Base-by-base conservation (phyloP, 345 rosid genomes). In the Moricandia moricandioides region DNA sequence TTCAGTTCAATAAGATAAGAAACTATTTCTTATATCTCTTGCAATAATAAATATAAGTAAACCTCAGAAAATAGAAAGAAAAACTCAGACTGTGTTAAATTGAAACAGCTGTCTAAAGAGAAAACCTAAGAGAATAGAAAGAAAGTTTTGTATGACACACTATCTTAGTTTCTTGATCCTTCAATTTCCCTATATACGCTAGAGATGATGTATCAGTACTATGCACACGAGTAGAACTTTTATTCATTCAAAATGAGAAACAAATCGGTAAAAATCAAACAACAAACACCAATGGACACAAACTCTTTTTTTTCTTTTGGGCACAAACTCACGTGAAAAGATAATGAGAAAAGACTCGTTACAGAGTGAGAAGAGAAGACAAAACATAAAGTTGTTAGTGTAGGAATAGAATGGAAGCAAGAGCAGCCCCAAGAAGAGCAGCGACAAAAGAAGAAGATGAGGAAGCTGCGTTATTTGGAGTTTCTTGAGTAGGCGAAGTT, bases 341-440 rank as follows among this genome's bases (percentile, higher is more conserved):
- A 27, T 14, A 49, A 59, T 24, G 39, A 10, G 37, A 21, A 66
- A 30, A 55, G 72, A 67, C 78, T 67, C 67, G n/a, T 13, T n/a
- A 40, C 47, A 66, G 35, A 72, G 49, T 47, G 68, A 61, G 58
- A 65, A 11, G 16, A 33, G 51, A 39, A 66, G 52, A 73, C 35
- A 40, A 73, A 73, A 52, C 31, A 64, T 14, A 62, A 26, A 29
- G 57, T 73, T 63, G 76, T 49, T 81, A 79, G 37, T 68, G 72
- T 69, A 87, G 62, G 75, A 85, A 56, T 4, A 88, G 72, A 80
- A 83, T 79, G 17, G 89, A 85, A 81, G 87, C 86, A 45, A 71
- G 35, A 72, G 74, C 65, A 61, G 77, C 74, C 12, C 72, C 82
- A 21, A 83, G 58, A 68, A 88, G 78, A 56, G 89, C 89, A 77